Conservation (phyloP, 371 early-diverging fungal species). For the Mucor sp. region DNA sequence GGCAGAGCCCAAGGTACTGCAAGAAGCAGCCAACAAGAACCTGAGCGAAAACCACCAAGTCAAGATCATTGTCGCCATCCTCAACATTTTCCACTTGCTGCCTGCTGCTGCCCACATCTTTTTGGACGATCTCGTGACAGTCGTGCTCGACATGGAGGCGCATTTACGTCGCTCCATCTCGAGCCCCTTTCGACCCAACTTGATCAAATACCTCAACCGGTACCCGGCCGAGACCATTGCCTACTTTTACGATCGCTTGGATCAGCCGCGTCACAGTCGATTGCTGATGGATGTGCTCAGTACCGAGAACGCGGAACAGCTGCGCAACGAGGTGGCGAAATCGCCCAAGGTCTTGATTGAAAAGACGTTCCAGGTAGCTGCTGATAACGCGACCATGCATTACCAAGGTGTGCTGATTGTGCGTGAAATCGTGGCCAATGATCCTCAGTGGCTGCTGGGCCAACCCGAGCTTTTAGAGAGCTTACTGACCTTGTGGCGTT, state of each 20-base stretch:
- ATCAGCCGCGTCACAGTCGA: conserved; percentile 52
- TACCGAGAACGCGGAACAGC: conserved; percentile 62
- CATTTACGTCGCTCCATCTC: conserved; percentile 80
- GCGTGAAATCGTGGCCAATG: conserved; percentile 52
- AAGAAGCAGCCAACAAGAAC: conserved; percentile 78
- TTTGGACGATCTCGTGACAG: conserved; percentile 85
- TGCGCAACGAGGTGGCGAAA: conserved; percentile 74
- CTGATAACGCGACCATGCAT: conserved; percentile 31
- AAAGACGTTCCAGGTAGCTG: conserved; percentile 55
- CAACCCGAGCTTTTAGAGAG: conserved; percentile 54
- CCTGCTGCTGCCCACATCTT: conserved; percentile 93
- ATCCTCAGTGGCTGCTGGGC: conserved; percentile 63
- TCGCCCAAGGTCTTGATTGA: conserved; percentile 59
- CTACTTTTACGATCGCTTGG: conserved; percentile 81
- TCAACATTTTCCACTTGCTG: conserved; percentile 91
- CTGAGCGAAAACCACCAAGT: conserved; percentile 89
- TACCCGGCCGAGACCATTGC: conserved; percentile 84
- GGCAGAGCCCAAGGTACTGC: conserved; percentile 86
- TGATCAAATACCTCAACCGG: conserved; percentile 88
- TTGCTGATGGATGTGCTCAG: conserved; percentile 76
- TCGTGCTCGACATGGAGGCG: conserved; percentile 83
- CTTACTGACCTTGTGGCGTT: conserved; percentile 63
- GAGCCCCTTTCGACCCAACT: conserved; percentile 91
- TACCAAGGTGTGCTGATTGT: conserved; percentile 71
- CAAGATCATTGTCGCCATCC: conserved; percentile 90